phyloP scores from a whole-genome alignment of 2,329 filamentous ascomycete genomes.

The Pseudogymnoascus sp. region DNA sequence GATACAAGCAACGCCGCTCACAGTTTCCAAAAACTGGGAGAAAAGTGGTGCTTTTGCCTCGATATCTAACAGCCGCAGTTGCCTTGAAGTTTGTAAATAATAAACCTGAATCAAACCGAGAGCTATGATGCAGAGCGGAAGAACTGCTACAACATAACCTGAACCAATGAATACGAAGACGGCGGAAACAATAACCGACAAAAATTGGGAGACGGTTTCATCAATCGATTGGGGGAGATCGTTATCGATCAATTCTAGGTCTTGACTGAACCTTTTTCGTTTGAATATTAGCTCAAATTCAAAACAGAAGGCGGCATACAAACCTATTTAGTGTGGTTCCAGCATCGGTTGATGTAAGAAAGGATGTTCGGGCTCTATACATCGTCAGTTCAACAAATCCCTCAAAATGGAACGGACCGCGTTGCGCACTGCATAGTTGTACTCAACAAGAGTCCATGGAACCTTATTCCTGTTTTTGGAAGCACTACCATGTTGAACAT shows the following conservation, averaged over 20 bases:
- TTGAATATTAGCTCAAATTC: neutral
- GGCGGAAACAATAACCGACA: neutral
- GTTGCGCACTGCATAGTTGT: neutral
- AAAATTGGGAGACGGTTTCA: neutral
- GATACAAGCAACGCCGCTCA: constrained; percentile 34
- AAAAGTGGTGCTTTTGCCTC: constrained; percentile 34
- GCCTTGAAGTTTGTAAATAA: constrained; percentile 38
- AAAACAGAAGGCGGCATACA: neutral
- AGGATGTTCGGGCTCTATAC: constrained; percentile 31
- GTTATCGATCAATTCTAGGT: constrained; percentile 26
- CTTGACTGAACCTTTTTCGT: constrained; percentile 35
- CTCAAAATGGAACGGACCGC: neutral
- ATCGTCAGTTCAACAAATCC: constrained; percentile 29
- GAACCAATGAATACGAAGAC: neutral
- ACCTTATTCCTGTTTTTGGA: neutral
- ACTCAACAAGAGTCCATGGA: neutral
- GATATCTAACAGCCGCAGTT: constrained; percentile 38
- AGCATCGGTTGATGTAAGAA: constrained; percentile 36
- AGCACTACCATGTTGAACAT: neutral
- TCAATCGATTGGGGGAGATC: constrained; percentile 18
- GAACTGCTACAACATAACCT: neutral
- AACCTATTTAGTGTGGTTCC: constrained; percentile 38
- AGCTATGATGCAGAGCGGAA: neutral
- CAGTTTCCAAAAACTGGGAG: constrained; percentile 36
- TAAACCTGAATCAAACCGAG: constrained; percentile 28